phyloP scores from a whole-genome alignment of 805 yeast genomes.

The Lipomyces yamanashiensis region DNA sequence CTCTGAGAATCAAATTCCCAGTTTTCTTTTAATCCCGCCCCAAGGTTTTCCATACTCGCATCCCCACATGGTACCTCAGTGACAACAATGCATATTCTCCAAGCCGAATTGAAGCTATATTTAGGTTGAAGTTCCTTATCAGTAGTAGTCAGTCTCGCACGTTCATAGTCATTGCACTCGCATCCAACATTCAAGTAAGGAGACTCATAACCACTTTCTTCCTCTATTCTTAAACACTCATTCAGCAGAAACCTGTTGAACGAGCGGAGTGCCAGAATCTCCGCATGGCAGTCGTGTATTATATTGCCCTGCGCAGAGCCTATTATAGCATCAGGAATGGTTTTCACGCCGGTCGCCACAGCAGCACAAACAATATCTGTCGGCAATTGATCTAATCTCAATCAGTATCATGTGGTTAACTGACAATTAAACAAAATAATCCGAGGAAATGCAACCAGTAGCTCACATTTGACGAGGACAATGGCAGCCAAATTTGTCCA shows the following conservation, averaged over 20 bases:
- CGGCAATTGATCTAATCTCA: not conserved
- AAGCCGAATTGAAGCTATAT: conserved; percentile 47
- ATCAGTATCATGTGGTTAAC: not conserved
- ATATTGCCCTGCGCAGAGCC: conserved; percentile 58
- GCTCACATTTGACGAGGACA: conserved; percentile 46
- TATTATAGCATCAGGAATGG: conserved; percentile 60
- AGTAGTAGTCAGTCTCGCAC: not conserved
- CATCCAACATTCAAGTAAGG: not conserved
- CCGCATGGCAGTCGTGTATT: conserved; percentile 92
- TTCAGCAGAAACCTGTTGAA: conserved; percentile 66
- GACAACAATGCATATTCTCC: conserved; percentile 62
- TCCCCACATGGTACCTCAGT: conserved; percentile 93
- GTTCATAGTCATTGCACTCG: not conserved
- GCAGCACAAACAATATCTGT: conserved; percentile 17
- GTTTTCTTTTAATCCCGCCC: conserved; percentile 34
- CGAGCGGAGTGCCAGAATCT: conserved; percentile 70
- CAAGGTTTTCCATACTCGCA: conserved; percentile 63
- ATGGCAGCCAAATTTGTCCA: conserved; percentile 86
- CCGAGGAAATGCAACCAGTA: not conserved
- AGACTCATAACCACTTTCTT: conserved; percentile 10
- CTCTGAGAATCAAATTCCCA: conserved; percentile 15
- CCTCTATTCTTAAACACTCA: conserved; percentile 46
- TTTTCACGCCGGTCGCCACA: conserved; percentile 75
- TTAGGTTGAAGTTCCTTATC: conserved; percentile 16
- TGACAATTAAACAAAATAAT: not conserved